Conservation (phyloP, 2,329 filamentous ascomycete species). For the Penicillium sp. region DNA sequence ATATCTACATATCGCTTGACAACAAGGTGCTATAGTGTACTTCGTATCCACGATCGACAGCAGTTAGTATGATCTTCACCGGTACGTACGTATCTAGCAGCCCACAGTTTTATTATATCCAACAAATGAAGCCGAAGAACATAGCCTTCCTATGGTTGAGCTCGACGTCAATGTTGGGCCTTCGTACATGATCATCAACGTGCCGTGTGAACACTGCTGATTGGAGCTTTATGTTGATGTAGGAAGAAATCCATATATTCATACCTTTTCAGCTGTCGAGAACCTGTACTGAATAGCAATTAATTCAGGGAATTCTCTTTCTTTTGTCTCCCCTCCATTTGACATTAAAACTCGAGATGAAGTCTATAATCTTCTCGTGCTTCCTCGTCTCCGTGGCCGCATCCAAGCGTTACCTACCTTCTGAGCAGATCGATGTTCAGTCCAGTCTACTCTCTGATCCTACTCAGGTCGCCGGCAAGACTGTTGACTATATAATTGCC, state of each 20-base stretch:
- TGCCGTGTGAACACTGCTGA: background rate
- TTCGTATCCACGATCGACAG: no score
- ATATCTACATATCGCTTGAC: no score
- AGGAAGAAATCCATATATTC: background rate
- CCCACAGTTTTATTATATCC: no score
- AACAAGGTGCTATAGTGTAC: no score
- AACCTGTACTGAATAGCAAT: background rate
- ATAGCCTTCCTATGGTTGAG: no score
- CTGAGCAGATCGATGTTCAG: background rate
- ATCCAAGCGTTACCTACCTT: background rate
- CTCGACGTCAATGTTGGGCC: background rate
- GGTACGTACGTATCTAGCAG: no score
- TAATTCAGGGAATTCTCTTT: background rate
- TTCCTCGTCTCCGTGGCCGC: background rate
- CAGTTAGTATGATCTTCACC: no score
- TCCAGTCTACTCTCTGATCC: background rate
- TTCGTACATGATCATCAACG: background rate
- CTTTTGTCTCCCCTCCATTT: background rate
- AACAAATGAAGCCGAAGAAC: no score
- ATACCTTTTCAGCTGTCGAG: background rate
- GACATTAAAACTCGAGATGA: background rate
- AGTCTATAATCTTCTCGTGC: background rate
- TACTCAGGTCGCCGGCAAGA: background rate
- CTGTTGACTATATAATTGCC: background rate
- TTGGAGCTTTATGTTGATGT: background rate